Base-by-base conservation (phyloP, 202 grass and related monocot species). In the Panicum virgatum region DNA sequence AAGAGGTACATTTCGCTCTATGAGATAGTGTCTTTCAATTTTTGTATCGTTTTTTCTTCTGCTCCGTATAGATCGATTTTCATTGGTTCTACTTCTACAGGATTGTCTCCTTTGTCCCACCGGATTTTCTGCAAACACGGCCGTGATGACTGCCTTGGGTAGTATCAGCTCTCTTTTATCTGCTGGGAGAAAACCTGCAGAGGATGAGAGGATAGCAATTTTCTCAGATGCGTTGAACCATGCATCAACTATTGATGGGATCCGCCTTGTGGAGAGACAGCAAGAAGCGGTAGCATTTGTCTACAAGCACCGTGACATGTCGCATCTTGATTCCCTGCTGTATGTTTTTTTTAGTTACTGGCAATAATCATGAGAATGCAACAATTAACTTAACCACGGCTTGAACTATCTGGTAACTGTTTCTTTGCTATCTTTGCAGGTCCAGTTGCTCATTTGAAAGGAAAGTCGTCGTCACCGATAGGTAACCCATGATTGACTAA, bases 181-280 rank as follows among this genome's bases (percentile, higher is more conserved):
- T 63, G n/a, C 23, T 78, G 62, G 74, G 50, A 79, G 59, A 18
- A 94, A 86, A 76, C 87, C 89, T 53, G 62, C 66, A 34, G 42
- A 42, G 22, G 74, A 85, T 26, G 86, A 90, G 72, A 87, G 73
- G 42, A 84, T 92, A n/a, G 94, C 92, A 2, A 91, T 97, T 40
- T 97, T 97, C 71, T 97, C 94, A 68, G 94, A 94, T 82, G 81
- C 86, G 29, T 70, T 92, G 25, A 92, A 97, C 66, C 92, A 94
- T 90, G 94, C 94, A 51, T 92, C 91, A 1, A 94, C 89, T 34
- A 97, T 97, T 5, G 94, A 97, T 83, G 94, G 92, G 44, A 91
- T 94, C 48, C 88, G 86, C 54, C 77, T 92, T 53, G 76, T 76
- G 56, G 88, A 94, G 90, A 56, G 81, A 23, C 83, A 83, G 29